A percentile compares a stretch with the other conserved stretches of the same genome.
phyloP scores from a whole-genome alignment of 1,284 basidiomycete genomes.

The Melampsora larici-populina region DNA sequence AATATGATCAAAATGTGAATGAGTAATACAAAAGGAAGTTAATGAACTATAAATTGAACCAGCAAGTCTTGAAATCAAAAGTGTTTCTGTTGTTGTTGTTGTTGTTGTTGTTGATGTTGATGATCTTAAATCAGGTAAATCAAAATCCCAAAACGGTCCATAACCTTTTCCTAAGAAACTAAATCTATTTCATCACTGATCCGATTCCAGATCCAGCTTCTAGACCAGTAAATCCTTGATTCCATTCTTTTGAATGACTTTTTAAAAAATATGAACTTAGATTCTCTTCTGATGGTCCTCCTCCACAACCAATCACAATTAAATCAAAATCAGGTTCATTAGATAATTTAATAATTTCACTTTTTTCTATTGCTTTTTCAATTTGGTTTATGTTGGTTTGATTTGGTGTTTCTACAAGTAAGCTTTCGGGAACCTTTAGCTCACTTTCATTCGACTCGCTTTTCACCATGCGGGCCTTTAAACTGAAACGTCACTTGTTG shows the following conservation, averaged over 20 bases:
- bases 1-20: conserved; percentile 48
- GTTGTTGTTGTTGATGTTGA: conserved; percentile 33
- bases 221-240: conserved; percentile 52
- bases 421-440: too few species aligned
- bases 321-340: conserved; percentile 44
- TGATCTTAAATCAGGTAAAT: not conserved
- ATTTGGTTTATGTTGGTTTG: too few species aligned
- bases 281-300: conserved; percentile 55
- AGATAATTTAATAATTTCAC: conserved; percentile 2
- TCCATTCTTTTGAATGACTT: conserved; percentile 51
- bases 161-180: conserved; percentile 10
- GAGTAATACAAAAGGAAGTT: not conserved
- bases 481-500: too few species aligned
- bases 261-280: conserved; percentile 55
- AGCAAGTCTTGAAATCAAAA: not conserved
- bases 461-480: too few species aligned
- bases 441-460: too few species aligned
- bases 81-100: not conserved
- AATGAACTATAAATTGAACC: not conserved
- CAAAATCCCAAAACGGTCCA: conserved; percentile 45
- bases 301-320: conserved; percentile 54
- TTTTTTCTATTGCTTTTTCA: too few species aligned
- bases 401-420: too few species aligned
- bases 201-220: conserved; percentile 53
- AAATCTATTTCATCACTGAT: conserved; percentile 44